phyloP scores from a whole-genome alignment of 2,329 filamentous ascomycete genomes.

The Arachnomyces sp. region DNA sequence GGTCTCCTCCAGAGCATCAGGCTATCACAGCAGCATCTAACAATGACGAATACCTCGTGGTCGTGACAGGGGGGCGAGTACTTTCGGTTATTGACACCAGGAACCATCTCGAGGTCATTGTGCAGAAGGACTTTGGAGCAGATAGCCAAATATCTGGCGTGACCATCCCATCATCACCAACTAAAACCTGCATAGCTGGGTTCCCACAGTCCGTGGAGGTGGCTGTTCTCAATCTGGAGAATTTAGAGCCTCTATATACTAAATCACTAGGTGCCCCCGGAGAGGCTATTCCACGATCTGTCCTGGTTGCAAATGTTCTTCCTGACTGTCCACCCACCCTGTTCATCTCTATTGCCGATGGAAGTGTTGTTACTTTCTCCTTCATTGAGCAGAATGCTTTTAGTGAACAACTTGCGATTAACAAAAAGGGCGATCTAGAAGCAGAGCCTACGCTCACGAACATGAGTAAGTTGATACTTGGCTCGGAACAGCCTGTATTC shows the following conservation, averaged over 20 bases:
- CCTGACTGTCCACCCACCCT: constrained; percentile 60
- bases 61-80: constrained; percentile 67
- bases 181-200: constrained; percentile 65
- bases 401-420: too few species aligned
- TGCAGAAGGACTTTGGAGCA: constrained; percentile 52
- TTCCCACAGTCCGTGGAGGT: constrained; percentile 82
- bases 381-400: constrained; percentile 40
- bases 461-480: constrained; percentile 74
- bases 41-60: constrained; percentile 59
- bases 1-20: constrained; percentile 37
- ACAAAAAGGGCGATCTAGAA: constrained; percentile 18
- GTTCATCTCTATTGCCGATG: constrained; percentile 86
- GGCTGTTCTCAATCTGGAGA: constrained; percentile 61
- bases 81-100: constrained; percentile 60
- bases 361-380: constrained; percentile 76
- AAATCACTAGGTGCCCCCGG: constrained; percentile 57
- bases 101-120: constrained; percentile 49
- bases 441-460: constrained; percentile 56
- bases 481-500: constrained; percentile 75
- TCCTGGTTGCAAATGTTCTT: constrained; percentile 71
- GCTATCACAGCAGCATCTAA: constrained; percentile 70
- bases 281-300: constrained; percentile 71
- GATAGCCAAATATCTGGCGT: constrained; percentile 79
- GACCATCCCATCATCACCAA: constrained; percentile 58
- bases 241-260: constrained; percentile 57